Percentiles rank a stretch among this genome's conserved stretches.
phyloP scores from a whole-genome alignment of 225 moss, liverwort and hornwort species.

The Polytrichum commune region DNA sequence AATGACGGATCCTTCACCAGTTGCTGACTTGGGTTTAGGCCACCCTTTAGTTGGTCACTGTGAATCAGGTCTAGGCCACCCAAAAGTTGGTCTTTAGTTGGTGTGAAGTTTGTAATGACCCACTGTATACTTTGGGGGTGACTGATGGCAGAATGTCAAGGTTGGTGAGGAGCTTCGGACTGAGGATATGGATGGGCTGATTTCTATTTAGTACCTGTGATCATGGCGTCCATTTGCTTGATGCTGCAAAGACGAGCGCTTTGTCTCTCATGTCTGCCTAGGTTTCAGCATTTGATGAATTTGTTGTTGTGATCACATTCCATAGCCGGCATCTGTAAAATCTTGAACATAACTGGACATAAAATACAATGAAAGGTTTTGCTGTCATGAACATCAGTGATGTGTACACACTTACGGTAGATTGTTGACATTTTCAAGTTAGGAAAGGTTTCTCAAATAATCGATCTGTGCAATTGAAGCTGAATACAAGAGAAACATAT shows the following conservation, averaged over 20 bases:
- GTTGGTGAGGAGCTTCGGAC: slow-evolving; percentile 54
- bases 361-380: slow-evolving; percentile 2
- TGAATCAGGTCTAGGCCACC: slow-evolving; percentile 10
- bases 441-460: too few species aligned
- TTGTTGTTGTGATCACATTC: slow-evolving; percentile 5
- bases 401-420: background rate
- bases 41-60: slow-evolving; percentile 8
- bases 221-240: slow-evolving; percentile 22
- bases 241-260: slow-evolving; percentile 20
- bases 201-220: slow-evolving; percentile 34
- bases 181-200: slow-evolving; percentile 31
- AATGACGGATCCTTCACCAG: background rate
- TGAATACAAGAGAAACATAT: too few species aligned
- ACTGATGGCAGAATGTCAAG: slow-evolving; percentile 70
- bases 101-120: slow-evolving; percentile 21
- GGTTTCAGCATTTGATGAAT: slow-evolving; percentile 9
- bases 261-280: slow-evolving; percentile 13
- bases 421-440: too few species aligned
- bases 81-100: slow-evolving; percentile 9
- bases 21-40: slow-evolving; percentile 14
- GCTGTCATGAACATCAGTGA: background rate
- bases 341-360: background rate
- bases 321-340: slow-evolving; percentile 14
- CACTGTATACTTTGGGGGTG: slow-evolving; percentile 23
- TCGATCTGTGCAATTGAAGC: too few species aligned